Percentiles rank a stretch among this genome's conserved stretches.
Evolutionary conservation across 202 grass and related monocot genomes (phyloP).

Genomic region (Panicum virgatum): DNA sequence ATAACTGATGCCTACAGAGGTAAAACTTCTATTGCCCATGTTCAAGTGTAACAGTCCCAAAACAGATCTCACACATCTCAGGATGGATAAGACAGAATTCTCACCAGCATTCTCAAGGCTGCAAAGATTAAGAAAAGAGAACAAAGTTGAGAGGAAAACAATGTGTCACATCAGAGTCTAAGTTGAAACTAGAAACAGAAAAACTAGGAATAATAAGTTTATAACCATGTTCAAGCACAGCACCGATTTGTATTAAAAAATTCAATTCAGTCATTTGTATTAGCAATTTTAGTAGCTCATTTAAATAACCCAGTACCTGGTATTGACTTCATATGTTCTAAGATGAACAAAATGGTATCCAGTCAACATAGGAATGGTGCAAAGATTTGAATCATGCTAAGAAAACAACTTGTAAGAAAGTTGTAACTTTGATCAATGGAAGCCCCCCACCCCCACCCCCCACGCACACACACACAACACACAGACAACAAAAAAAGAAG

Average conservation of each 20-base stretch:
- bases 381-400: conserved; percentile 9
- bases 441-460: background rate
- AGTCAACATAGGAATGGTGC: conserved; percentile 19
- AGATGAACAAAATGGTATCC: conserved; percentile 13
- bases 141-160: background rate
- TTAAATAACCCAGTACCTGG: background rate
- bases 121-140: conserved; percentile 40
- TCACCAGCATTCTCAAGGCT: conserved; percentile 94
- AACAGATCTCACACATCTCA: conserved; percentile 79
- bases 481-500: background rate
- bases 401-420: conserved; percentile 22
- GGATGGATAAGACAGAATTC: conserved; percentile 73
- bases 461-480: too few relatives aligned
- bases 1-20: conserved; percentile 56
- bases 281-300: background rate
- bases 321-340: conserved; percentile 20
- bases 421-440: background rate
- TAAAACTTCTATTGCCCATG: conserved; percentile 21
- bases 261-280: background rate
- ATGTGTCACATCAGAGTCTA: background rate
- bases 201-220: conserved; percentile 1
- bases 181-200: conserved; percentile 10
- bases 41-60: conserved; percentile 59
- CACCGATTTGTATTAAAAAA: conserved; percentile 20
- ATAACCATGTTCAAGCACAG: conserved; percentile 14